Conservation (phyloP, 2,329 filamentous ascomycete genomes). For the Cryphonectria nitschkei region DNA sequence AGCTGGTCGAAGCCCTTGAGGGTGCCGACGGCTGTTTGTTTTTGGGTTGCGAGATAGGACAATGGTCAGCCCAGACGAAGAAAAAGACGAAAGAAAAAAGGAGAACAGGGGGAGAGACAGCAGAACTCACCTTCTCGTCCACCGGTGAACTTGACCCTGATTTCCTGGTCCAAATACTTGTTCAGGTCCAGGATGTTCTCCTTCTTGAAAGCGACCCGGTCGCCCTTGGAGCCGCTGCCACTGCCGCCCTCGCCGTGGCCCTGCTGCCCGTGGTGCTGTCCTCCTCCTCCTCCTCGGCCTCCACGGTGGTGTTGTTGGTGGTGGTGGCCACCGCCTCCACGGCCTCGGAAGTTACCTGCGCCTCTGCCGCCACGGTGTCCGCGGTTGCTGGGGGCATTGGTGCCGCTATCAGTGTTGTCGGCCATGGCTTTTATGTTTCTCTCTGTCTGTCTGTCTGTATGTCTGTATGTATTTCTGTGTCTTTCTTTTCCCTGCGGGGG, state of each 20-base stretch:
- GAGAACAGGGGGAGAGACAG: not conserved
- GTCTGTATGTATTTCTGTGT: not conserved
- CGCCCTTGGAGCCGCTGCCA: conserved; percentile 67
- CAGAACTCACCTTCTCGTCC: conserved; percentile 76
- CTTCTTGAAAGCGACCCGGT: conserved; percentile 72
- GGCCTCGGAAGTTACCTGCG: conserved; percentile 25
- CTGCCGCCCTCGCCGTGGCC: conserved; percentile 42
- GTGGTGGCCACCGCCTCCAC: conserved; percentile 54
- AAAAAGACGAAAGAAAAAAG: not conserved
- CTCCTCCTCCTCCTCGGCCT: conserved; percentile 49
- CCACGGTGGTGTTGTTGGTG: conserved; percentile 52
- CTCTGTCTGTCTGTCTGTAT: not conserved
- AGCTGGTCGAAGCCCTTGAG: conserved; percentile 96
- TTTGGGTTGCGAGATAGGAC: too few relatives aligned
- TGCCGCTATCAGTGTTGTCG: conserved; percentile 10
- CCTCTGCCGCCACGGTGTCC: conserved; percentile 8
- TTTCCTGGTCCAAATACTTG: conserved; percentile 97
- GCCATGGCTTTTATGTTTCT: conserved; percentile 3
- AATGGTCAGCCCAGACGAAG: not conserved
- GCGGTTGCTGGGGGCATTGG: conserved; percentile 4
- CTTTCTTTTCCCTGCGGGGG: not conserved
- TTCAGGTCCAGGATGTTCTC: conserved; percentile 95
- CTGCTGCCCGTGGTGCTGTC: conserved; percentile 49
- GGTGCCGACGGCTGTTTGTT: conserved; percentile 75
- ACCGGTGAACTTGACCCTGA: conserved; percentile 95